Evolutionary conservation across 2,329 filamentous ascomycete species (phyloP).

Genomic region (Curvularia spicifera): DNA sequence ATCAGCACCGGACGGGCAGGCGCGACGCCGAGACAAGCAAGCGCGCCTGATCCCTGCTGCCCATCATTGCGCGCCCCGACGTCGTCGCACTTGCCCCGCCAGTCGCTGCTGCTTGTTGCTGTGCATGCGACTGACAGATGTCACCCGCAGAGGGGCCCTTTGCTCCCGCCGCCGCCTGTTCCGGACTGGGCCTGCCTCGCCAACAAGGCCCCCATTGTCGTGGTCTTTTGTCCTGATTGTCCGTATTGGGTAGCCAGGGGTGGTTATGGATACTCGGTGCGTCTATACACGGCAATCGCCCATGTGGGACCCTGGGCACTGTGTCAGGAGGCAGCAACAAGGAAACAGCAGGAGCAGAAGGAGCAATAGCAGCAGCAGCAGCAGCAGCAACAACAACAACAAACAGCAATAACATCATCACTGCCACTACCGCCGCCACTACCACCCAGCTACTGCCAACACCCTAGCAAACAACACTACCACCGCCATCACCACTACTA

Average conservation of each 20-base stretch:
- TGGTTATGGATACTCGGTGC: not conserved
- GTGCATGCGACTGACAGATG: conserved; percentile 32
- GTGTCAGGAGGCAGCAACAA: too few relatives aligned
- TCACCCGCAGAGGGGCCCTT: conserved; percentile 25
- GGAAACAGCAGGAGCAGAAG: not conserved
- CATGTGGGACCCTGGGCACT: not conserved
- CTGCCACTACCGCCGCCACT: not conserved
- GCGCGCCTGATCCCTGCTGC: conserved; percentile 38
- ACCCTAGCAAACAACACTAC: not conserved
- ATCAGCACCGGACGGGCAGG: conserved; percentile 26
- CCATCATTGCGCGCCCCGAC: conserved; percentile 31
- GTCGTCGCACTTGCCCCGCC: conserved; percentile 37
- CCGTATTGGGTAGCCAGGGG: not conserved
- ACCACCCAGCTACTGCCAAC: not conserved
- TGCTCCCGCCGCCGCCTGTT: conserved; percentile 17
- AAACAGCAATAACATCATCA: too few relatives aligned
- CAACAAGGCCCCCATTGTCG: not conserved
- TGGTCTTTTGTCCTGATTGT: too few relatives aligned
- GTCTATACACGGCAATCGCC: not conserved
- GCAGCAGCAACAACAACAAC: not conserved
- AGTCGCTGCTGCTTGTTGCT: conserved; percentile 22
- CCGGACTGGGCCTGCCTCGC: not conserved
- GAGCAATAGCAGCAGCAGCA: not conserved
- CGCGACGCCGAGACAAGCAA: conserved; percentile 28
- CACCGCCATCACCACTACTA: too few relatives aligned